Conservation (phyloP, 495 filamentous ascomycete species). For the Aspergillus leporis region DNA sequence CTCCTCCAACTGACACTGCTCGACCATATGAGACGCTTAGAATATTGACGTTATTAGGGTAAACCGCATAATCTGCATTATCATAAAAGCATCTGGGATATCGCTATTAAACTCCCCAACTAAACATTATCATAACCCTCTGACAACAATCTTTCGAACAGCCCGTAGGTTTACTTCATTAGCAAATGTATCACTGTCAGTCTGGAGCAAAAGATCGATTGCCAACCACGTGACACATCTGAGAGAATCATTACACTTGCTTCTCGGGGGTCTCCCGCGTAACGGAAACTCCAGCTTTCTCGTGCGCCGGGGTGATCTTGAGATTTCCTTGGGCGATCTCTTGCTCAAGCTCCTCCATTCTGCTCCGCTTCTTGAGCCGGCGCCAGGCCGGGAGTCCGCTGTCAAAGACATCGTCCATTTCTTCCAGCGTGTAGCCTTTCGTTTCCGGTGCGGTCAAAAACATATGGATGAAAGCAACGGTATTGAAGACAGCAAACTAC, state of each 20-base stretch:
- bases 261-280: conserved; percentile 1
- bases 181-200: too few relatives aligned
- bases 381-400: conserved; percentile 18
- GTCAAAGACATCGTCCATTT: conserved; percentile 49
- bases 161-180: too few relatives aligned
- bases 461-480: conserved; percentile 41
- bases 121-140: not conserved
- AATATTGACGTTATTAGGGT: too few relatives aligned
- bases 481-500: conserved; percentile 25
- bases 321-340: conserved; percentile 22
- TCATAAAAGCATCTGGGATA: not conserved
- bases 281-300: not conserved
- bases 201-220: too few relatives aligned
- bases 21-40: too few relatives aligned
- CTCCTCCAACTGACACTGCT: too few relatives aligned
- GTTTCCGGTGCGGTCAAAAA: conserved; percentile 60
- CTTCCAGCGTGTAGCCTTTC: conserved; percentile 49
- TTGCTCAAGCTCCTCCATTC: conserved; percentile 16
- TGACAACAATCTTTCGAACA: too few relatives aligned
- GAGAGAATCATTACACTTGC: not conserved
- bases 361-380: conserved; percentile 12
- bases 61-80: too few relatives aligned
- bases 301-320: conserved; percentile 2
- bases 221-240: too few relatives aligned
- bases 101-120: not conserved